Conservation (phyloP, 2,329 filamentous ascomycete species). For the Calonectria henricotiae region DNA sequence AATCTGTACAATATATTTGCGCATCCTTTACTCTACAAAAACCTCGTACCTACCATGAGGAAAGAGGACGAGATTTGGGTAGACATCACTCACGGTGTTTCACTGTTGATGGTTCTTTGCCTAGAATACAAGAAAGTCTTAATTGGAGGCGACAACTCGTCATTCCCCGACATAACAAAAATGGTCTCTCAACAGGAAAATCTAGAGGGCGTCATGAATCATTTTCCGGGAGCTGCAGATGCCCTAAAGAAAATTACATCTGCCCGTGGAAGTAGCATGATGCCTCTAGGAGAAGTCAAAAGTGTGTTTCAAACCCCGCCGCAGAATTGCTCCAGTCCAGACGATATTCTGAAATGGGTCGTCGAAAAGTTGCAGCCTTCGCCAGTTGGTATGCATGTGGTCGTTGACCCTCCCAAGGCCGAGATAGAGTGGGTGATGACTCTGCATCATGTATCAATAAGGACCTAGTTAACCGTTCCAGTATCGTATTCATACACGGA, state of each 20-base stretch:
- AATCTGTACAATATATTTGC: constrained; percentile 9
- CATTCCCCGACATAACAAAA: neutral
- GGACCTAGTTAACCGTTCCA: neutral
- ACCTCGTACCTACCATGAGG: neutral
- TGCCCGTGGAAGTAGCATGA: neutral
- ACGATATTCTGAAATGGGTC: neutral
- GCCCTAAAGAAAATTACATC: neutral
- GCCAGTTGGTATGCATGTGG: neutral
- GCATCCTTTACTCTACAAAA: neutral
- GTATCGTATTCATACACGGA: constrained; percentile 7
- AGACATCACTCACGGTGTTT: neutral
- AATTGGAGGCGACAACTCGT: neutral
- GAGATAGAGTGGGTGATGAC: neutral
- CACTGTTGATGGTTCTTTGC: neutral
- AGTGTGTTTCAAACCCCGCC: neutral
- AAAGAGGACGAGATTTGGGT: neutral
- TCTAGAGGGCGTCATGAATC: neutral
- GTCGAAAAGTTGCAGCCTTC: constrained; percentile 1
- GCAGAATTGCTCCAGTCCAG: neutral
- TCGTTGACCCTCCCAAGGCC: neutral
- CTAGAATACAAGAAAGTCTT: neutral
- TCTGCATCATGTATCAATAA: neutral
- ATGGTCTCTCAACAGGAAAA: neutral
- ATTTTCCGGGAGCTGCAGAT: neutral
- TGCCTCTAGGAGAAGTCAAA: neutral